These are phyloP conservation scores for Lentinula sp. DNA, from an alignment of 768 basidiomycete species.

Conservation along the genomic window DNA sequence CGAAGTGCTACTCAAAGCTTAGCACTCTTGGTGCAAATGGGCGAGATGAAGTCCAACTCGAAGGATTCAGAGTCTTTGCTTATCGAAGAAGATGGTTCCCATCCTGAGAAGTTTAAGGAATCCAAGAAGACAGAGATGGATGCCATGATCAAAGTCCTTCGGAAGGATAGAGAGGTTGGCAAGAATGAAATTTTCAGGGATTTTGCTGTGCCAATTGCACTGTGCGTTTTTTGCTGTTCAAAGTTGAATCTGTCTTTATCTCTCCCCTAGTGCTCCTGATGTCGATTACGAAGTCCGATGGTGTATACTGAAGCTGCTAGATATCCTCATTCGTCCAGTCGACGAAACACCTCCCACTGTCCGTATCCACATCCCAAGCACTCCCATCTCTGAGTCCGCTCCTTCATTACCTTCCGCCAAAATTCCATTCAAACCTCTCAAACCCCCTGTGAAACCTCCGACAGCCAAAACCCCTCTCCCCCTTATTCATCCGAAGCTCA, in stretches of 20 bases:
- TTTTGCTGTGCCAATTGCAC: constrained; percentile 71
- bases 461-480: constrained; percentile 30
- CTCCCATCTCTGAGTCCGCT: constrained; percentile 59
- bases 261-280: constrained; percentile 52
- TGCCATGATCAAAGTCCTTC: constrained; percentile 76
- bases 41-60: constrained; percentile 73
- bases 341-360: constrained; percentile 86
- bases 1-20: constrained; percentile 82
- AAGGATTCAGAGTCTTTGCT: constrained; percentile 76
- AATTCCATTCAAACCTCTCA: constrained; percentile 36
- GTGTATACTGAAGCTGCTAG: constrained; percentile 87
- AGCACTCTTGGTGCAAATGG: constrained; percentile 80
- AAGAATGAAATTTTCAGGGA: constrained; percentile 76
- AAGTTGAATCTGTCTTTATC: constrained; percentile 1
- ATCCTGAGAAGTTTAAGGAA: constrained; percentile 65
- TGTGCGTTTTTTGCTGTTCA: constrained; percentile 45
- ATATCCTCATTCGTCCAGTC: constrained; percentile 76
- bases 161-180: constrained; percentile 83
- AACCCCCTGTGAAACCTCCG: constrained; percentile 10
- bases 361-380: constrained; percentile 71
- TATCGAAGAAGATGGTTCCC: constrained; percentile 82
- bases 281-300: constrained; percentile 87
- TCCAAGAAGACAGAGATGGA: constrained; percentile 81
- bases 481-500: constrained; percentile 52
- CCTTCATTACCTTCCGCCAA: constrained; percentile 55